A percentile compares a stretch with the other conserved stretches of the same genome.
Evolutionary conservation across 257 asterid genomes (phyloP).

Genomic region (Primulina huaijiensis): DNA sequence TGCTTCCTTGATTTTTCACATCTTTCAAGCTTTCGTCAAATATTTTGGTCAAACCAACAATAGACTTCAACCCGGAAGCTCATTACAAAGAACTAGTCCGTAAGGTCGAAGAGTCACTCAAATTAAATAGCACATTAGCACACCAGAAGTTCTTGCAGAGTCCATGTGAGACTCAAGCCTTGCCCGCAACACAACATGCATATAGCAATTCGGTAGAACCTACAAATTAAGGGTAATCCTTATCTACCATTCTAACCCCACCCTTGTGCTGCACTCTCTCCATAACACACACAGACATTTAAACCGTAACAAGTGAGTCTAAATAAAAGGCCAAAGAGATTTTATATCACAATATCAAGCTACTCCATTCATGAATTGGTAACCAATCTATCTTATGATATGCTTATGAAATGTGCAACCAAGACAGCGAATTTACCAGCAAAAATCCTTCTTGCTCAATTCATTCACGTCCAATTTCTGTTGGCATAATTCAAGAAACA

Average conservation of each 20-base stretch:
- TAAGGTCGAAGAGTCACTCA: not conserved
- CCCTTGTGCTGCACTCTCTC: not conserved
- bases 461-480: not conserved
- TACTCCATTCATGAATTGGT: too few species aligned
- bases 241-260: too few species aligned
- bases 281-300: too few species aligned
- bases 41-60: not conserved
- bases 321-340: too few species aligned
- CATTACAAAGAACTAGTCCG: not conserved
- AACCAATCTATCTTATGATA: too few species aligned
- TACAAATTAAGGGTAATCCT: not conserved
- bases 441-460: not conserved
- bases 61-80: not conserved
- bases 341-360: not conserved
- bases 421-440: not conserved
- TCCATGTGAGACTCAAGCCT: not conserved
- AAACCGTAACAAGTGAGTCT: not conserved
- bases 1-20: not conserved
- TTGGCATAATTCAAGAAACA: not conserved
- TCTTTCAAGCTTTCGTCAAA: not conserved
- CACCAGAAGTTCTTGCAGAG: not conserved
- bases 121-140: too few species aligned
- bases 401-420: too few species aligned
- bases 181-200: not conserved
- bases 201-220: not conserved